Base-by-base conservation (phyloP, 192 early-diverging fungal genomes). In the Geranomyces variabilis region DNA sequence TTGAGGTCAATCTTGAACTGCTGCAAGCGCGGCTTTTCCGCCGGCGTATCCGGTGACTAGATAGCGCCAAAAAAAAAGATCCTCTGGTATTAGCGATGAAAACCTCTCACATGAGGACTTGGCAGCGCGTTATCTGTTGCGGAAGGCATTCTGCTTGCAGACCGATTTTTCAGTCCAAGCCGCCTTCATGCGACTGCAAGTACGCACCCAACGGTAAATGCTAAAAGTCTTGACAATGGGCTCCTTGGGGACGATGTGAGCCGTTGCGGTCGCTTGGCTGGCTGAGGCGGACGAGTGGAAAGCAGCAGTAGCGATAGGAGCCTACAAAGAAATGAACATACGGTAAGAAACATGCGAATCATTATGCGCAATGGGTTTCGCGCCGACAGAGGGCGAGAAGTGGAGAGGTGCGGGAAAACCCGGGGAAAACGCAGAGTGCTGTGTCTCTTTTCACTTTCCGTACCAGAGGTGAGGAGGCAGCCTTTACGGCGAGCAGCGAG, bases 141-240 rank as follows among this genome's bases (percentile, higher is more conserved):
- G n/a, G n/a, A n/a, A n/a, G n/a, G n/a, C n/a, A n/a, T n/a, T n/a
- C n/a, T n/a, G n/a, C n/a, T n/a, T n/a, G n/a, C n/a, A n/a, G n/a
- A n/a, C n/a, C n/a, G n/a, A n/a, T n/a, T n/a, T n/a, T n/a, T n/a
- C n/a, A 41, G 36, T 41, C 5, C 36, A 41, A 10, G 5, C 36
- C 36, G 36, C 36, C 36, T 41, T 41, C 10, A 41, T 41, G 10
- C 36, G n/a, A 41, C 36, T 7, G 3, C 36, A 41, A 10, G 36
- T 12, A 76, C 77, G 57, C 80, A 93, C 94, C 93, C 96, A 98
- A 63, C 96, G 90, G 84, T 98, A 98, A 77, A 98, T 96, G 72
- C 93, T 83, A 77, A 98, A 93, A 29, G 92, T 88, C 90, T 96
- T 98, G 73, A 84, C 63, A 67, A 89, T 79, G 47, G 87, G 82